Conservation (phyloP, 192 early-diverging fungal species). For the Kickxella alabastrina region DNA sequence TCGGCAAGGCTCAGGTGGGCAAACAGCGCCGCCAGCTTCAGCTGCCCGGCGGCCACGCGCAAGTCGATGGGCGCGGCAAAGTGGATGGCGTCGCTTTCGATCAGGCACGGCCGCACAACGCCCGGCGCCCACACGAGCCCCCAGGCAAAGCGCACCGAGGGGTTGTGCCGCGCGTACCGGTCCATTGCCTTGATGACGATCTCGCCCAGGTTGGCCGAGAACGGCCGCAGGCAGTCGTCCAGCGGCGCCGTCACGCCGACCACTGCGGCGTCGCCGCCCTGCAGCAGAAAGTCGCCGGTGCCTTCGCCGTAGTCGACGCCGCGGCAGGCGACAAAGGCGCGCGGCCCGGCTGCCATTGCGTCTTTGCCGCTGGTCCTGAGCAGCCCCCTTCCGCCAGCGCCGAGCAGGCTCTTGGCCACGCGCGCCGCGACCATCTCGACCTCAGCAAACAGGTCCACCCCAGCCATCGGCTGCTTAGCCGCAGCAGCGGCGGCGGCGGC, state of each 20-base stretch:
- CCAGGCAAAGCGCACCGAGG: slow-evolving; percentile 33
- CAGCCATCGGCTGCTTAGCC: too few species aligned
- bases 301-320: not conserved
- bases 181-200: slow-evolving; percentile 31
- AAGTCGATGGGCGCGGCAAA: slow-evolving; percentile 10
- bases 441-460: too few species aligned
- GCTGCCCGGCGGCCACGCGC: slow-evolving; percentile 4
- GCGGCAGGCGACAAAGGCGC: not conserved
- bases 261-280: slow-evolving; percentile 5
- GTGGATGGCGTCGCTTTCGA: slow-evolving; percentile 45
- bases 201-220: slow-evolving; percentile 37
- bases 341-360: not conserved
- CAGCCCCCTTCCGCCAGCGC: too few species aligned
- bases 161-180: slow-evolving; percentile 17
- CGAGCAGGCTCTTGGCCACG: too few species aligned
- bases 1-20: slow-evolving; percentile 13
- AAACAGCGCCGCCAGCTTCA: slow-evolving; percentile 4
- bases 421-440: too few species aligned
- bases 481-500: too few species aligned
- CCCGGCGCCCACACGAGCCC: slow-evolving; percentile 21
- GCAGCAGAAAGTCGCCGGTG: slow-evolving; percentile 12
- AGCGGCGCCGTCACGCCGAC: slow-evolving; percentile 18
- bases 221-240: slow-evolving; percentile 29
- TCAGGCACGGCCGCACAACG: slow-evolving; percentile 26
- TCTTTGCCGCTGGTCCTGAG: too few species aligned